Conservation (phyloP, 1,139 yeast genomes). For the Scheffersomyces illinoinensis region DNA sequence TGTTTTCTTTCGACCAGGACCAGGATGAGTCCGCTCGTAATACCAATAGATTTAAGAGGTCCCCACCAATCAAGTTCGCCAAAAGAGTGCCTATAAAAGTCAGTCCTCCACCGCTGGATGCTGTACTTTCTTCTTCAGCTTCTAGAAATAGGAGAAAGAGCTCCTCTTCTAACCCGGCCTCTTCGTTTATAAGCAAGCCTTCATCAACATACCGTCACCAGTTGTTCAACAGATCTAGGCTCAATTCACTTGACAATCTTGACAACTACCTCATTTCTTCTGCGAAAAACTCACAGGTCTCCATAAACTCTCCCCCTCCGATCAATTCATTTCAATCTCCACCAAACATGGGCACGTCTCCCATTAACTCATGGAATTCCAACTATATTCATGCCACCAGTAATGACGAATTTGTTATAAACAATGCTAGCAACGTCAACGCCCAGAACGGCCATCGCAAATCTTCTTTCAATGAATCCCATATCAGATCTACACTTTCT, state of each 20-base stretch:
- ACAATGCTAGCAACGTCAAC: slow-evolving; percentile 16
- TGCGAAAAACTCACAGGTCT: slow-evolving; percentile 38
- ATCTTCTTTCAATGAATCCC: slow-evolving; percentile 48
- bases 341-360: slow-evolving; percentile 5
- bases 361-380: slow-evolving; percentile 1
- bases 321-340: slow-evolving; percentile 5
- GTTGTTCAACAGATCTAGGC: slow-evolving; percentile 40
- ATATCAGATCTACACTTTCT: slow-evolving; percentile 41
- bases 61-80: slow-evolving; percentile 47
- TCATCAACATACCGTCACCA: slow-evolving; percentile 25
- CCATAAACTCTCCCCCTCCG: slow-evolving; percentile 41
- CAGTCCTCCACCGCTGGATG: slow-evolving; percentile 40
- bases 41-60: slow-evolving; percentile 18
- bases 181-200: slow-evolving; percentile 11
- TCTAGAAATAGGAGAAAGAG: slow-evolving; percentile 24
- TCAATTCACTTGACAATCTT: slow-evolving; percentile 45
- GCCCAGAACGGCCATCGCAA: slow-evolving; percentile 28
- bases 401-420: slow-evolving; percentile 14
- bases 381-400: slow-evolving; percentile 16
- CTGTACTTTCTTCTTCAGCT: slow-evolving; percentile 8
- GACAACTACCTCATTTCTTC: slow-evolving; percentile 45
- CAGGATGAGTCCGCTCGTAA: slow-evolving; percentile 7
- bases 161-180: slow-evolving; percentile 25
- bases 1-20: slow-evolving; percentile 51
- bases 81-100: slow-evolving; percentile 44